Conservation (phyloP, 257 asterid species). For the Przewalskia tangutica region DNA sequence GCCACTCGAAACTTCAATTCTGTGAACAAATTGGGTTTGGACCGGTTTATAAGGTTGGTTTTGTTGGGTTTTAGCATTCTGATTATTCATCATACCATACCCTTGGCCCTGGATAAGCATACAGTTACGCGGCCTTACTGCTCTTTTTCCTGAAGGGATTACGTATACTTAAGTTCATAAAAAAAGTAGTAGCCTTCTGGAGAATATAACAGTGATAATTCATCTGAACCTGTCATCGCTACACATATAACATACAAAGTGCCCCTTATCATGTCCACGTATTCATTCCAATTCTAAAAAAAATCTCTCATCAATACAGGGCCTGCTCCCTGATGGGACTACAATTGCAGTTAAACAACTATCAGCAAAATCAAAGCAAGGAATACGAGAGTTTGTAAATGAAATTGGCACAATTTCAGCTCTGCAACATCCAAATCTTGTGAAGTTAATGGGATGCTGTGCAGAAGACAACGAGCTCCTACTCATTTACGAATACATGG, state of each 20-base stretch:
- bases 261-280: not conserved
- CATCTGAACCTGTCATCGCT: not conserved
- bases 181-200: not conserved
- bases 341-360: slow-evolving; percentile 13
- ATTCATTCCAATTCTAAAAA: not conserved
- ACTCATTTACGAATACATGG: slow-evolving; percentile 14
- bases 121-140: not conserved
- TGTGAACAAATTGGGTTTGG: slow-evolving; percentile 14
- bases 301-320: not conserved
- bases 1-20: slow-evolving; percentile 14
- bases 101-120: not conserved
- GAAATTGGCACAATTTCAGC: slow-evolving; percentile 15
- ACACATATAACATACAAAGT: not conserved
- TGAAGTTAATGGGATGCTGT: slow-evolving; percentile 14
- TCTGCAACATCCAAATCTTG: slow-evolving; percentile 18
- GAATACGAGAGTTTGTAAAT: slow-evolving; percentile 10
- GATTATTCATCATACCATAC: not conserved
- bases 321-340: slow-evolving; percentile 1
- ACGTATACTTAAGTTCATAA: not conserved
- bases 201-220: not conserved
- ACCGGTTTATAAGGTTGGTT: slow-evolving; percentile 9
- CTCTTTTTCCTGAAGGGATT: not conserved
- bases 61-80: not conserved
- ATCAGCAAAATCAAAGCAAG: slow-evolving; percentile 17
- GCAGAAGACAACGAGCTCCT: slow-evolving; percentile 10